phyloP scores from a whole-genome alignment of 2,329 filamentous ascomycete genomes.

The Fusarium pseudonygamai region DNA sequence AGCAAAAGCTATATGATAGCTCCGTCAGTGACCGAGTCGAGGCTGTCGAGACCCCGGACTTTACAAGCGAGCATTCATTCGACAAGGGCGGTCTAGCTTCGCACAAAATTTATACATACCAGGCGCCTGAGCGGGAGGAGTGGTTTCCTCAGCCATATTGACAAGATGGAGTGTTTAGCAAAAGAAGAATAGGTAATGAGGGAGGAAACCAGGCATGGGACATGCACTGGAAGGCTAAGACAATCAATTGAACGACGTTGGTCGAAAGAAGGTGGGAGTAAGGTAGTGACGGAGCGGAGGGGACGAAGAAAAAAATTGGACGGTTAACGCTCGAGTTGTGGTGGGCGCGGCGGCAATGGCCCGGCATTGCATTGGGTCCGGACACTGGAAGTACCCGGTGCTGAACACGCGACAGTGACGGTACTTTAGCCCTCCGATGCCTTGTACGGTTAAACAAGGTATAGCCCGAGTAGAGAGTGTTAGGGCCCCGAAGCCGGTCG shows the following conservation, averaged over 20 bases:
- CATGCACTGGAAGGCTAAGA: conserved; percentile 38
- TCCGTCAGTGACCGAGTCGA: conserved; percentile 10
- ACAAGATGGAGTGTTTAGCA: conserved; percentile 29
- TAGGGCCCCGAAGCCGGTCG: conserved; percentile 26
- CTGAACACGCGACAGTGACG: conserved; percentile 20
- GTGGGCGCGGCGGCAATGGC: conserved; percentile 43
- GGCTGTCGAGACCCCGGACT: conserved; percentile 18
- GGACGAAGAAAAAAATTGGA: conserved; percentile 45
- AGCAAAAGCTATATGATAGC: conserved; percentile 7
- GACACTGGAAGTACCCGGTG: conserved; percentile 23
- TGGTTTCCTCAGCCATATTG: conserved; percentile 48
- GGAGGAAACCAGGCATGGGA: conserved; percentile 41
- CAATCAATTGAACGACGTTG: conserved; percentile 40
- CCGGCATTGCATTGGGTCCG: conserved; percentile 35
- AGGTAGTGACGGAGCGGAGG: conserved; percentile 37
- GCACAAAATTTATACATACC: conserved; percentile 37
- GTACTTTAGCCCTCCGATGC: conserved; percentile 19
- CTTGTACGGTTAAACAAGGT: conserved; percentile 11
- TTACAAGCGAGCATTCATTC: conserved; percentile 21
- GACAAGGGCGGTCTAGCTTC: conserved; percentile 34
- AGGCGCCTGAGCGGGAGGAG: conserved; percentile 41
- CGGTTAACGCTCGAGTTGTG: conserved; percentile 22
- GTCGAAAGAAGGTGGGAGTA: conserved; percentile 33
- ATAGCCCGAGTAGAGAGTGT: conserved; percentile 21
- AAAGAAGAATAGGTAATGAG: conserved; percentile 27